Conservation (phyloP, 495 filamentous ascomycete genomes). For the Hypoxylon crocopeplum region DNA sequence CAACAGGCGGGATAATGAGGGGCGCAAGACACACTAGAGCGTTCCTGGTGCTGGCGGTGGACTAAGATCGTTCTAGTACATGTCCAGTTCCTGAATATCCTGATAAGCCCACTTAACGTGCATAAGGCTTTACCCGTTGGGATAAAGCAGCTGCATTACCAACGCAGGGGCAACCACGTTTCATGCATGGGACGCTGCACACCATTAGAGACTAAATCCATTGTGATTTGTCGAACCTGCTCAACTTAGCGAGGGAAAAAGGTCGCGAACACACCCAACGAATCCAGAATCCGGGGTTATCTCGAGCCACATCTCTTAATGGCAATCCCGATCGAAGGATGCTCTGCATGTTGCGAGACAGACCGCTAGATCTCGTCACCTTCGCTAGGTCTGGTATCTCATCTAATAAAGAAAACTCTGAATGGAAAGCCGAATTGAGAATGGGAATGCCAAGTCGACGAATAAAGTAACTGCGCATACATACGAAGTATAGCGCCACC, state of each 20-base stretch:
- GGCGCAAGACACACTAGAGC: constrained; percentile 8
- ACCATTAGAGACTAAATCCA: constrained; percentile 8
- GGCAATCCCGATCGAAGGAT: not conserved
- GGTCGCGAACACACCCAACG: constrained; percentile 1
- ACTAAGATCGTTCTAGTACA: constrained; percentile 23
- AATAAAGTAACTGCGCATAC: too few species aligned
- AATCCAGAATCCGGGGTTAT: constrained; percentile 25
- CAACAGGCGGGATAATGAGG: constrained; percentile 9
- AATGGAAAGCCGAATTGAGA: not conserved
- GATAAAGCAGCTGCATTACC: constrained; percentile 29
- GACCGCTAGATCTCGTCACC: not conserved
- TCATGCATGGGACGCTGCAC: constrained; percentile 23
- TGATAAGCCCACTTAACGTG: constrained; percentile 5
- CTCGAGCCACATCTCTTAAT: constrained; percentile 4
- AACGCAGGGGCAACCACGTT: constrained; percentile 36
- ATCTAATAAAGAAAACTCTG: not conserved
- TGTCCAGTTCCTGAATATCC: constrained; percentile 7
- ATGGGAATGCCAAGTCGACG: too few species aligned
- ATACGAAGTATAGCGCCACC: too few species aligned
- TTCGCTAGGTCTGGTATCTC: not conserved
- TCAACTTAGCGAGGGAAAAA: constrained; percentile 7
- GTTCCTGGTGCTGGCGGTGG: constrained; percentile 7
- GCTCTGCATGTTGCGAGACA: not conserved
- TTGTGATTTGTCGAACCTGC: constrained; percentile 8
- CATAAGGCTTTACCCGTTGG: constrained; percentile 25